Percentiles rank a stretch among this genome's conserved stretches.
phyloP scores from a whole-genome alignment of 495 filamentous ascomycete species.

The Platismatia glauca region DNA sequence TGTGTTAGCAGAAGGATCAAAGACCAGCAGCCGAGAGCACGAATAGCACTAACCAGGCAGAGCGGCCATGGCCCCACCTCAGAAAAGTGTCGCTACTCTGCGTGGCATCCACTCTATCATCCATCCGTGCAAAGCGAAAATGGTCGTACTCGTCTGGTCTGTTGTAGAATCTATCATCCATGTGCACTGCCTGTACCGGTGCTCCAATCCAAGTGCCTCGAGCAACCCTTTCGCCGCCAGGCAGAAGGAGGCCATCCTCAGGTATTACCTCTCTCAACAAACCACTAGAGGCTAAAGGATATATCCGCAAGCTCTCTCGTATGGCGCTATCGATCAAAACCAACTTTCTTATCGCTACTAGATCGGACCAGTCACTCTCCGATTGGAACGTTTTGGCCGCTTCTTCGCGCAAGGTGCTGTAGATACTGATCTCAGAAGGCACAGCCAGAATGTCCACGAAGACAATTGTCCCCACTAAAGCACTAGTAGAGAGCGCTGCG shows the following conservation, averaged over 20 bases:
- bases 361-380: neutral
- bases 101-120: neutral
- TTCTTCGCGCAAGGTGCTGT: neutral
- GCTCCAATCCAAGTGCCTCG: neutral
- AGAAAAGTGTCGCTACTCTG: conserved; percentile 18
- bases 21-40: neutral
- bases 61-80: conserved; percentile 18
- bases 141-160: neutral
- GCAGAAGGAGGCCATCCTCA: neutral
- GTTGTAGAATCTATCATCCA: neutral
- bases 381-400: neutral
- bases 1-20: neutral
- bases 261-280: neutral
- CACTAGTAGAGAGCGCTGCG: neutral
- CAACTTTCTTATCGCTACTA: neutral
- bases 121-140: neutral
- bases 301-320: neutral
- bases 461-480: neutral
- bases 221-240: neutral
- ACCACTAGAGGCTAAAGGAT: neutral
- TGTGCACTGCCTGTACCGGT: neutral
- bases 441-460: conserved; percentile 1
- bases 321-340: neutral
- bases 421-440: neutral
- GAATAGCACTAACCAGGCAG: conserved; percentile 16